These are phyloP conservation scores for Nemania diffusa DNA, from an alignment of 2,329 filamentous ascomycete species.

Conservation along the genomic window DNA sequence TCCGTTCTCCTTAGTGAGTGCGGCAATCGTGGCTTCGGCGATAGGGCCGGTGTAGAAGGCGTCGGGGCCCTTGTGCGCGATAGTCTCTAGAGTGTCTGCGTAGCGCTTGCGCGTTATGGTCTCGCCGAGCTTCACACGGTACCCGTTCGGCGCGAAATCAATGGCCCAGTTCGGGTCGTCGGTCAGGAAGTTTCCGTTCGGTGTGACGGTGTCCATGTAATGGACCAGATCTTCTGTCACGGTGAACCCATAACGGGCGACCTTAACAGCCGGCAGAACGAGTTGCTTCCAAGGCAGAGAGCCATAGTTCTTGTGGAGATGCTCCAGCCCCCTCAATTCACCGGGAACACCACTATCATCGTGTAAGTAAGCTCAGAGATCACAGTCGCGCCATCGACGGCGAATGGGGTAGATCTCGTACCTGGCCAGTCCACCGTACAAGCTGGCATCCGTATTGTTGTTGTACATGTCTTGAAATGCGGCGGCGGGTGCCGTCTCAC, in stretches of 20 bases:
- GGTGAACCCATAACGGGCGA: constrained; percentile 77
- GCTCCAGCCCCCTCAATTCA: constrained; percentile 77
- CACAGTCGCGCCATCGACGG: neutral
- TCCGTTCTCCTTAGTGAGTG: constrained; percentile 71
- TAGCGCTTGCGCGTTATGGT: constrained; percentile 63
- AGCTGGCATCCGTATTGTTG: constrained; percentile 70
- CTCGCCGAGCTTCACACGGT: constrained; percentile 48
- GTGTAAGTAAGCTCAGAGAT: constrained; percentile 19
- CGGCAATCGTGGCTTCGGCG: constrained; percentile 60
- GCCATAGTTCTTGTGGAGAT: constrained; percentile 76
- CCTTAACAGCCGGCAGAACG: constrained; percentile 74
- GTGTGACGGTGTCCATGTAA: constrained; percentile 68
- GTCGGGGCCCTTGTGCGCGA: constrained; percentile 54
- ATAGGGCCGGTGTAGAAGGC: constrained; percentile 58
- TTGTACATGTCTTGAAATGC: constrained; percentile 85
- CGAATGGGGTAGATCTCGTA: constrained; percentile 59
- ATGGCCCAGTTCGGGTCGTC: constrained; percentile 80
- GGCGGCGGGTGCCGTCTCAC: constrained; percentile 84
- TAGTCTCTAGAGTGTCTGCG: constrained; percentile 63
- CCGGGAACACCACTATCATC: constrained; percentile 70
- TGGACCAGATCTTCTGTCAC: constrained; percentile 73
- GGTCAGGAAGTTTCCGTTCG: constrained; percentile 70
- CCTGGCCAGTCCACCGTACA: constrained; percentile 76
- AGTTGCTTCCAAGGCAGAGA: constrained; percentile 72
- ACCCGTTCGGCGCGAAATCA: constrained; percentile 73